These are phyloP conservation scores for Syzygium malaccense DNA, from an alignment of 441 rosid species.

Conservation along the genomic window DNA sequence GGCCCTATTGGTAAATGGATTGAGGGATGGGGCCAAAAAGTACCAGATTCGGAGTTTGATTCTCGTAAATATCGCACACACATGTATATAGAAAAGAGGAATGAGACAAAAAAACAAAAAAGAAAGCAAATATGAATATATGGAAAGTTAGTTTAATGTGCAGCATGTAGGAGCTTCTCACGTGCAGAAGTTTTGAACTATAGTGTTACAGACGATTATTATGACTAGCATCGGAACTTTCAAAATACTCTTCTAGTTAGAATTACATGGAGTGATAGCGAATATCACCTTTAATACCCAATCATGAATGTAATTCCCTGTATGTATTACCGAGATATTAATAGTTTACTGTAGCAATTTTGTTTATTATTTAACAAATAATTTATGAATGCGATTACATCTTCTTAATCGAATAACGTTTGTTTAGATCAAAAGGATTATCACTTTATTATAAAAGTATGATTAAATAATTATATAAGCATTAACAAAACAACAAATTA, in stretches of 20 bases:
- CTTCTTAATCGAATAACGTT: neutral
- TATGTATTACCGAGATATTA: neutral
- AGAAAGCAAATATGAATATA: no score
- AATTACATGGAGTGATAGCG: neutral
- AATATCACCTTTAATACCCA: neutral
- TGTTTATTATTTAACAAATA: neutral
- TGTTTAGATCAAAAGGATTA: neutral
- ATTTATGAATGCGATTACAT: neutral
- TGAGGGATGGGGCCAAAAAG: no score
- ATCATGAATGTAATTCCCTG: neutral
- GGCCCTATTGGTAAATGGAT: no score
- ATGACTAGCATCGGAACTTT: neutral
- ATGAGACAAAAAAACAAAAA: no score
- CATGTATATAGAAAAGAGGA: no score
- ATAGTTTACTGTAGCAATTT: neutral
- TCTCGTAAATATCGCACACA: no score
- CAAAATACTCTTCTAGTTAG: neutral
- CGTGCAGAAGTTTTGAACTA: neutral
- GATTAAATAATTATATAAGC: neutral
- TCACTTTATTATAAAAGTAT: neutral
- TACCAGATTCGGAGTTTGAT: no score
- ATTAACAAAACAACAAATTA: neutral
- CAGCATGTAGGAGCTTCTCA: neutral
- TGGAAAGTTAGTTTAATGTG: neutral
- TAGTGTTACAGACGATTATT: neutral